Percentiles rank a stretch among this genome's conserved stretches.
Conservation (phyloP, 495 filamentous ascomycete genomes). For the Penicillium waksmanii region DNA sequence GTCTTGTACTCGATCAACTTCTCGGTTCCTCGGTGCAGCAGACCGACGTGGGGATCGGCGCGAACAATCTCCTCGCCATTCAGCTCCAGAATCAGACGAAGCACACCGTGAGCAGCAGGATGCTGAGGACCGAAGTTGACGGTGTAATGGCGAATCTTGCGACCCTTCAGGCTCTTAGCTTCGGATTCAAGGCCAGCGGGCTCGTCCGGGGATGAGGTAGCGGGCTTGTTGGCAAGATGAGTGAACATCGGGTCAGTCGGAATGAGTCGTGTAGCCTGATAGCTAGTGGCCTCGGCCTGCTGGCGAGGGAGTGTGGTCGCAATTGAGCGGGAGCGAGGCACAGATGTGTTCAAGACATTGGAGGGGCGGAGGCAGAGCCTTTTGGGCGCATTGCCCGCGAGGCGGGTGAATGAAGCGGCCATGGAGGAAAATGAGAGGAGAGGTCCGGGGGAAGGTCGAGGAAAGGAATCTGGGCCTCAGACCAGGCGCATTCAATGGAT, state of each 20-base stretch:
- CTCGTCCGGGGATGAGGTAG: conserved; percentile 42
- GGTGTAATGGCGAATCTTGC: conserved; percentile 98
- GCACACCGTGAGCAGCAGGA: conserved; percentile 97
- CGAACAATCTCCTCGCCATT: conserved; percentile 98
- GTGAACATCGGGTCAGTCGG: conserved; percentile 62
- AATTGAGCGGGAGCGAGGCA: conserved; percentile 62
- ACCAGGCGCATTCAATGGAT: conserved; percentile 49
- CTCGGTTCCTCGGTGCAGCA: conserved; percentile 97
- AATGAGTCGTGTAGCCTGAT: conserved; percentile 62
- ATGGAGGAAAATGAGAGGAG: conserved; percentile 50
- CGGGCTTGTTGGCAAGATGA: conserved; percentile 51
- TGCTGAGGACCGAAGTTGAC: conserved; percentile 99
- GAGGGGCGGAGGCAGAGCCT: conserved; percentile 63
- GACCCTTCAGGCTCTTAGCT: conserved; percentile 57
- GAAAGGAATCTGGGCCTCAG: conserved; percentile 41
- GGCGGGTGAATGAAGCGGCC: conserved; percentile 67
- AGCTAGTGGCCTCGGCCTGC: conserved; percentile 58
- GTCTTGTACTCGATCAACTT: conserved; percentile 99
- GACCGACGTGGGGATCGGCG: conserved; percentile 93
- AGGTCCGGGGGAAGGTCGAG: conserved; percentile 26
- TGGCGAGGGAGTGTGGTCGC: conserved; percentile 67
- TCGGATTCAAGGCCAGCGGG: conserved; percentile 51
- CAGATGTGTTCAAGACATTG: conserved; percentile 40
- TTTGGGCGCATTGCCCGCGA: conserved; percentile 65
- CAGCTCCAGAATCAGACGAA: conserved; percentile 95